phyloP scores from a whole-genome alignment of 1,139 yeast species.

The Blastobotrys capitulatus region DNA sequence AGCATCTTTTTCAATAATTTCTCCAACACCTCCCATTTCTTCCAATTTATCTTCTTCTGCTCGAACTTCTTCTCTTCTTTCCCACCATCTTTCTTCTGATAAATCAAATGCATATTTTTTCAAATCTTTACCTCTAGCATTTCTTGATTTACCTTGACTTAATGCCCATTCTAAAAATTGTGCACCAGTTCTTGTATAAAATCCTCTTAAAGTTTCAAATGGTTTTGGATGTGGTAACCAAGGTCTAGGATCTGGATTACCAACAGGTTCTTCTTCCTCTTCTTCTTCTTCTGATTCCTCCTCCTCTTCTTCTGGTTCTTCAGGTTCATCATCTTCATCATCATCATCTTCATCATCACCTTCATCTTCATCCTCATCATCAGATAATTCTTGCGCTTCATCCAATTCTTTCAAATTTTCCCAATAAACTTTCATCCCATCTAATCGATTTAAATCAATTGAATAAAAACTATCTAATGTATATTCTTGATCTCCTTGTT shows the following conservation, averaged over 20 bases:
- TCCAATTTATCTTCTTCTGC: constrained; percentile 84
- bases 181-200: constrained; percentile 82
- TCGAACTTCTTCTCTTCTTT: constrained; percentile 89
- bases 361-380: constrained; percentile 55
- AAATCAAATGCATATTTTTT: constrained; percentile 86
- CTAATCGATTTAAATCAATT: constrained; percentile 77
- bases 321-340: constrained; percentile 49
- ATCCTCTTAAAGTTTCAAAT: constrained; percentile 78
- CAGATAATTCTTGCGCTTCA: constrained; percentile 47
- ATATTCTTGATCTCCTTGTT: constrained; percentile 78
- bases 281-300: constrained; percentile 57
- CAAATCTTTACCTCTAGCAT: constrained; percentile 85
- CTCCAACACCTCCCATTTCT: constrained; percentile 88
- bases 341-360: constrained; percentile 64
- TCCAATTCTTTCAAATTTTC: constrained; percentile 69
- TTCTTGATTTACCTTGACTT: constrained; percentile 58
- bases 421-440: constrained; percentile 88
- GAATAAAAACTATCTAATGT: constrained; percentile 81
- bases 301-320: constrained; percentile 45
- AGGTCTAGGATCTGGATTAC: constrained; percentile 82
- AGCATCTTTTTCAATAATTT: constrained; percentile 73
- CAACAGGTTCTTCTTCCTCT: constrained; percentile 46
- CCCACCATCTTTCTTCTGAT: constrained; percentile 98
- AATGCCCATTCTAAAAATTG: constrained; percentile 85
- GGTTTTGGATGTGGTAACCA: constrained; percentile 98